Evolutionary conservation across 805 yeast genomes (phyloP).

Genomic region (Candida sithepensis): DNA sequence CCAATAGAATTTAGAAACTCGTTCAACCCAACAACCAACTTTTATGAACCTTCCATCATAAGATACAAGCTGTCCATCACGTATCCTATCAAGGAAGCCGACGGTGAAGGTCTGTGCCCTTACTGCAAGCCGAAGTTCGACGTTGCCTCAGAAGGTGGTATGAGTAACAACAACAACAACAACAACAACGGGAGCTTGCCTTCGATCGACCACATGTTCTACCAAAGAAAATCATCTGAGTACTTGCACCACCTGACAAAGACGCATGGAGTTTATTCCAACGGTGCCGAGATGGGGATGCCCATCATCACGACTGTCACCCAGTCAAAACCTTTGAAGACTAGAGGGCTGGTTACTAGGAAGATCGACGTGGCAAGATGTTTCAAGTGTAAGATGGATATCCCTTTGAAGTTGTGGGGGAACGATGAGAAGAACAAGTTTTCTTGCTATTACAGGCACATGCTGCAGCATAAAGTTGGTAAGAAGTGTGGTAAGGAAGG

Average conservation of each 20-base stretch:
- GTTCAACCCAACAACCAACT: not conserved
- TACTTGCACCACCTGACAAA: conserved; percentile 27
- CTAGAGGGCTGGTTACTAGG: conserved; percentile 13
- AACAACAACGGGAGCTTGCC: not conserved
- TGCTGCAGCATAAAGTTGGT: conserved; percentile 13
- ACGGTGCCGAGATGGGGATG: conserved; percentile 18
- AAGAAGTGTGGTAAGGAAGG: conserved; percentile 1
- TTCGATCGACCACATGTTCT: conserved; percentile 8
- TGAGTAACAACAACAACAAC: conserved; percentile 7
- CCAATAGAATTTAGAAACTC: not conserved
- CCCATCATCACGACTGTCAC: conserved; percentile 19
- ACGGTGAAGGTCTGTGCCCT: conserved; percentile 22
- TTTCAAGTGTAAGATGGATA: conserved; percentile 10
- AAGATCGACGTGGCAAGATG: conserved; percentile 18
- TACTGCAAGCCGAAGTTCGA: conserved; percentile 21
- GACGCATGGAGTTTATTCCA: conserved; percentile 26
- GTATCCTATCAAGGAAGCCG: not conserved
- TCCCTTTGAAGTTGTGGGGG: conserved; percentile 12
- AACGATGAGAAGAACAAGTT: conserved; percentile 13
- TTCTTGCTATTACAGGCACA: conserved; percentile 17
- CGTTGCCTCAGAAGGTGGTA: too few species aligned
- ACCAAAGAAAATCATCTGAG: conserved; percentile 23
- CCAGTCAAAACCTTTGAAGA: conserved; percentile 17
- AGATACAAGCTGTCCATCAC: not conserved
- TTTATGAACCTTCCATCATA: conserved; percentile 5